phyloP scores from a whole-genome alignment of 2,329 filamentous ascomycete species.

The Coniochaeta prunicola region DNA sequence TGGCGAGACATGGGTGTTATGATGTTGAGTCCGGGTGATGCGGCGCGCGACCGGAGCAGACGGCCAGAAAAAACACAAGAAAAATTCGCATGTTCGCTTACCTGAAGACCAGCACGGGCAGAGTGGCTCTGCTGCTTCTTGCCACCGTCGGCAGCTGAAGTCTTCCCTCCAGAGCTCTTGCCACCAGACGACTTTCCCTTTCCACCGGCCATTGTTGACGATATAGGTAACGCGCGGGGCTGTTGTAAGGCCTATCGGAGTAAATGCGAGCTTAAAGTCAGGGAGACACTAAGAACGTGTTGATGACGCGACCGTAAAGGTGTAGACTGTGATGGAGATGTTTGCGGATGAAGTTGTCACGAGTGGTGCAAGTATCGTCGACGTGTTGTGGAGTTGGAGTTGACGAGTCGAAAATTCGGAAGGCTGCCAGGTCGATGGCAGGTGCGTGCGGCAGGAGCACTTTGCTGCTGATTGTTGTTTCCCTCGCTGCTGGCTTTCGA shows the following conservation, averaged over 20 bases:
- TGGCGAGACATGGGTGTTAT: neutral
- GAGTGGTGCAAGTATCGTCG: constrained; percentile 3
- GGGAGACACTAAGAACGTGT: constrained; percentile 7
- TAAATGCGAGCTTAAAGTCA: constrained; percentile 3
- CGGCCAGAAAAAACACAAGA: neutral
- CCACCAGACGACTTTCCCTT: constrained; percentile 91
- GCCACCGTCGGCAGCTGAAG: constrained; percentile 52
- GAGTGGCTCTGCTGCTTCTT: constrained; percentile 95
- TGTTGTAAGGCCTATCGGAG: neutral
- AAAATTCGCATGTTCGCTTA: constrained; percentile 38
- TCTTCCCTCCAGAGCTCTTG: constrained; percentile 80
- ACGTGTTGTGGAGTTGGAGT: constrained; percentile 16
- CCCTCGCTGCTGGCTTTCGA: neutral
- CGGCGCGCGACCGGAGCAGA: neutral
- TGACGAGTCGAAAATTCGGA: constrained; percentile 20
- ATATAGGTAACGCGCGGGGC: constrained; percentile 11
- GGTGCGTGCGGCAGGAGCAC: neutral
- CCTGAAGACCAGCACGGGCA: constrained; percentile 90
- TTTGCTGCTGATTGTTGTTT: constrained; percentile 1
- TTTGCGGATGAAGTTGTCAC: constrained; percentile 8
- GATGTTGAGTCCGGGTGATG: neutral
- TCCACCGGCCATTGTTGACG: constrained; percentile 63
- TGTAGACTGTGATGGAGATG: constrained; percentile 9
- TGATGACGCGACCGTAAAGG: constrained; percentile 8
- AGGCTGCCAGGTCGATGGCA: constrained; percentile 10